These are phyloP conservation scores for Panicum hallii DNA, from an alignment of 202 grass and related monocot genomes.

Conservation along the genomic window DNA sequence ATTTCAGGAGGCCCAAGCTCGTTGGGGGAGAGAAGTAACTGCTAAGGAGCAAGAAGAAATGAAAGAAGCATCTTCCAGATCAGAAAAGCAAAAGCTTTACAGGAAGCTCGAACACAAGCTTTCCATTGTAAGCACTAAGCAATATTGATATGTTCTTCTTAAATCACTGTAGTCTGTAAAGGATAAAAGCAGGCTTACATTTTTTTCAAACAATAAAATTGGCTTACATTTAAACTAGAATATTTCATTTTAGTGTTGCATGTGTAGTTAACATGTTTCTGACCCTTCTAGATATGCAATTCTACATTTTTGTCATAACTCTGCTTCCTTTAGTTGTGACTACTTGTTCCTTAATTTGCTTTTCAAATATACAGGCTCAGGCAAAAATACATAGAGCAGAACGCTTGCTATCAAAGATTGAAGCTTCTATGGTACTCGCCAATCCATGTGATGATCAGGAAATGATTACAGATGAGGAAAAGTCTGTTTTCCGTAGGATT, in stretches of 20 bases:
- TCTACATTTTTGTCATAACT: background rate
- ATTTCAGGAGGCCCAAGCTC: constrained; percentile 89
- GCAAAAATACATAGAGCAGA: constrained; percentile 90
- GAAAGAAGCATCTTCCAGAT: constrained; percentile 87
- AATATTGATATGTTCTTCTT: constrained; percentile 36
- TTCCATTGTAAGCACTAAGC: constrained; percentile 85
- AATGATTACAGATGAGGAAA: constrained; percentile 96
- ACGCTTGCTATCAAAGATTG: constrained; percentile 80
- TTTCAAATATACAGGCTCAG: constrained; percentile 68
- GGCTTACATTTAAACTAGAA: background rate
- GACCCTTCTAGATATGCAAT: background rate
- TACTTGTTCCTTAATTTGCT: constrained; percentile 15
- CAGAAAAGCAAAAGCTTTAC: constrained; percentile 75
- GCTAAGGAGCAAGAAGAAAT: constrained; percentile 75
- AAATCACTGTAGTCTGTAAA: constrained; percentile 15
- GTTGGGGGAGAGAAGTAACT: constrained; percentile 88
- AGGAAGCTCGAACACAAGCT: constrained; percentile 87
- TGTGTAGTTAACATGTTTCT: constrained; percentile 4
- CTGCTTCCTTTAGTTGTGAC: constrained; percentile 23
- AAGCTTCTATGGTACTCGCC: constrained; percentile 85
- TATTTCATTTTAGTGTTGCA: constrained; percentile 13
- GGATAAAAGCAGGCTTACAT: background rate
- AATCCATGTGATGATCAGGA: constrained; percentile 85
- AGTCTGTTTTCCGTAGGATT: constrained; percentile 92
- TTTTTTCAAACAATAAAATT: too few relatives aligned